These are phyloP conservation scores for Penicillium psychrofluorescens DNA, from an alignment of 495 filamentous ascomycete species.

Conservation along the genomic window DNA sequence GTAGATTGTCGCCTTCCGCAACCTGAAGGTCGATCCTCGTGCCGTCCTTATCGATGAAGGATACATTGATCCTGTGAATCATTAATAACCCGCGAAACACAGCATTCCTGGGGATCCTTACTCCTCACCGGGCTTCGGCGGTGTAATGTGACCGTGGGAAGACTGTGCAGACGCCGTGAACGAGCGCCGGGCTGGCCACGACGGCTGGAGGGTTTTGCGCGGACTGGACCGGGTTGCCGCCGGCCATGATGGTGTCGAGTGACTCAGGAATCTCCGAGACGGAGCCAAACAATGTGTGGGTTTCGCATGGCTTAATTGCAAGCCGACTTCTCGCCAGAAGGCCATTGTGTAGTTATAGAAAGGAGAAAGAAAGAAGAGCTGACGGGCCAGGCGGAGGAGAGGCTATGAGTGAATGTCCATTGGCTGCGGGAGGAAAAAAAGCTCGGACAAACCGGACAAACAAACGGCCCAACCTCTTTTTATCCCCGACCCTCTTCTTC, in stretches of 20 bases:
- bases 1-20: constrained; percentile 76
- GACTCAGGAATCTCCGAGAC: constrained; percentile 26
- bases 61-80: constrained; percentile 65
- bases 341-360: constrained; percentile 20
- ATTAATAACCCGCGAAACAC: too few relatives aligned
- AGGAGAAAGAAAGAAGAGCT: constrained; percentile 4
- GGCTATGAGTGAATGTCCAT: constrained; percentile 14
- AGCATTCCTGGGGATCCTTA: constrained; percentile 33
- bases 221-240: constrained; percentile 5
- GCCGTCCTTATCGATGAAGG: constrained; percentile 93
- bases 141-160: constrained; percentile 70
- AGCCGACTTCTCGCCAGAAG: constrained; percentile 30
- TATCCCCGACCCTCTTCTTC: constrained; percentile 7
- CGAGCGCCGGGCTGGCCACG: constrained; percentile 34
- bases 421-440: constrained; percentile 20
- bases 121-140: constrained; percentile 94
- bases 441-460: constrained; percentile 12
- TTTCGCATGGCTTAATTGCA: constrained; percentile 28
- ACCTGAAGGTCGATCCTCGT: constrained; percentile 69
- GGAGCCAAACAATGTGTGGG: constrained; percentile 23
- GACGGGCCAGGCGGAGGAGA: constrained; percentile 5
- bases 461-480: not conserved
- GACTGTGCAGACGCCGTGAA: constrained; percentile 59
- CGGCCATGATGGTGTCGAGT: constrained; percentile 14
- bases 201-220: constrained; percentile 4